Conservation (phyloP, 495 filamentous ascomycete species). For the Xylona heveae region DNA sequence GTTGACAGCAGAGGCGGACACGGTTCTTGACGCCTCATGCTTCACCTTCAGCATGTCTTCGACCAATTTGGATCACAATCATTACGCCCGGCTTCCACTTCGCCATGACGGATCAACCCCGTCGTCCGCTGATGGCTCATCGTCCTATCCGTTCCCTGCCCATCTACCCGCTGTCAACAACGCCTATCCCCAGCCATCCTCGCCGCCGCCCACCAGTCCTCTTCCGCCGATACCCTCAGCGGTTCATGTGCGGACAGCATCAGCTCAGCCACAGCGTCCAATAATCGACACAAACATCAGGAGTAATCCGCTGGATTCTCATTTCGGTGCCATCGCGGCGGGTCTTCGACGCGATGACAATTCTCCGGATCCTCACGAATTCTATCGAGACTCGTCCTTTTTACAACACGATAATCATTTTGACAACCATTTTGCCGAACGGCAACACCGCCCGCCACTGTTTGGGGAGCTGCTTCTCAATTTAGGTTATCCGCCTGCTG, state of each 20-base stretch:
- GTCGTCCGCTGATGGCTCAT: too few relatives aligned
- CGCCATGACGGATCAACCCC: too few relatives aligned
- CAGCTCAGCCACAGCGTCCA: not conserved
- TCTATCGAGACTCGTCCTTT: constrained; percentile 27
- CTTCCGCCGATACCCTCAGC: constrained; percentile 1
- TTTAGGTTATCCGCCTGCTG: constrained; percentile 17
- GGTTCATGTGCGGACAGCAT: constrained; percentile 4
- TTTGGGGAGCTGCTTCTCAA: constrained; percentile 29
- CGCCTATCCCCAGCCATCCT: too few relatives aligned
- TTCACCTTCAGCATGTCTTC: constrained; percentile 9
- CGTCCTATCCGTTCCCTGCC: too few relatives aligned
- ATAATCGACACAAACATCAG: constrained; percentile 5
- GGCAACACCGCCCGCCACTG: constrained; percentile 17
- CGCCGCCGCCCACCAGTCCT: not conserved
- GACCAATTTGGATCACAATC: constrained; percentile 8
- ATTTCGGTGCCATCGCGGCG: constrained; percentile 5
- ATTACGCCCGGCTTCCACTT: constrained; percentile 5
- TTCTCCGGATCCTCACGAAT: constrained; percentile 31
- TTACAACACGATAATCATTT: too few relatives aligned
- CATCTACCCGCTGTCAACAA: too few relatives aligned
- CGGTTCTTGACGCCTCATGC: constrained; percentile 8
- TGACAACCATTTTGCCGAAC: too few relatives aligned
- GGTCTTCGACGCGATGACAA: constrained; percentile 9
- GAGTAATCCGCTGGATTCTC: constrained; percentile 4
- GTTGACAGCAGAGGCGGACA: too few relatives aligned